Evolutionary conservation across 805 yeast species (phyloP), one percentile per base, ranked within the genome.

Genomic region (Lipomyces yamanashiensis): DNA sequence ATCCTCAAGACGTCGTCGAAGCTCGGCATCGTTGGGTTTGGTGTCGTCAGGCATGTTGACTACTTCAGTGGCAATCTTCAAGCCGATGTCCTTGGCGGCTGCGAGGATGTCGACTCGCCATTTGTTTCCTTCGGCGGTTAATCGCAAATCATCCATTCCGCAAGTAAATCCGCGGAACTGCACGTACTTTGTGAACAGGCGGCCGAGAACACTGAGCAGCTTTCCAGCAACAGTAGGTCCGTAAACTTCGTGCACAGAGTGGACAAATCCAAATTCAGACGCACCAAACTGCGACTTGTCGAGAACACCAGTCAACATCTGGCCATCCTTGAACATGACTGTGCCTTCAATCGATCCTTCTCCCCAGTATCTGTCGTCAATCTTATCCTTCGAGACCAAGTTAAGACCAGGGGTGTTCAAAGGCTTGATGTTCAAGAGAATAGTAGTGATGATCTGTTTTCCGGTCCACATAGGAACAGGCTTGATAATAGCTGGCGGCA

Each of bases 251-350:
- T 92, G 97, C 68, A 95, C 81, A 10, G 99, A 90, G 76, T 95
- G 99, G 47, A 95, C 96, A 66, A 95, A 81, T 83, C 99, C 99
- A 75, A 89, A 92, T 74, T 92, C 92, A 49, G 98, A 87, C 36
- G 99, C 96, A 81, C 99, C 99, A 76, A 95, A 96, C 79, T 95
- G 99, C 36, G 98, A 92, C 78, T 95, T 95, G 80, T 95, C 99
- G 67, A 95, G 82, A 66, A 95, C 90, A 83, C 99, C 99, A 74
- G 90, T 85, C 50, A 96, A 72, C 58, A 95, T 82, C 74, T 89
- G 92, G 76, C 99, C 99, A 72, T 92, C 82, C 72, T 81, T 81
- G 84, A 95, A 88, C 15, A 92, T 73, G 21, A 95, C 99, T 53
- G 85, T 86, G 77, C 92, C 93, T 79, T 95, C 99, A 40, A 78